Evolutionary conservation across 108 stramenopile species (phyloP).

Genomic region (Nitzschia inconspicua): DNA sequence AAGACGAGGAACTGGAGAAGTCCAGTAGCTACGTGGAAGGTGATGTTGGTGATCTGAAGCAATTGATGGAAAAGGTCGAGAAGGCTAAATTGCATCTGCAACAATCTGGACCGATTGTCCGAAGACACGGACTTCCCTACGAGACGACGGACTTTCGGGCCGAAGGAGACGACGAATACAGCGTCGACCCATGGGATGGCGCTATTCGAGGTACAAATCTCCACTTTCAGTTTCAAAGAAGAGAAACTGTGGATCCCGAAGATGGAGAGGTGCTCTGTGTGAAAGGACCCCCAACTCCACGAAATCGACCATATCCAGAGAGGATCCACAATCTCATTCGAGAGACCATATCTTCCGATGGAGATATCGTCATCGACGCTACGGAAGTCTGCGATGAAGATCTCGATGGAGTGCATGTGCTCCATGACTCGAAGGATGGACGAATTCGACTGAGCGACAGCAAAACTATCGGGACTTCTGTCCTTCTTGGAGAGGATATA

Average conservation of each 20-base stretch:
- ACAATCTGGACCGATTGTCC: neutral
- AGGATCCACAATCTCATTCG: slow-evolving; percentile 4
- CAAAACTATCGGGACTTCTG: too few relatives aligned
- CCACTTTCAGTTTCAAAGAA: neutral
- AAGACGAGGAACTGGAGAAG: too few relatives aligned
- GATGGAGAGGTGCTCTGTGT: neutral
- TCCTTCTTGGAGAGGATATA: too few relatives aligned
- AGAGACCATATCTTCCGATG: slow-evolving; percentile 18
- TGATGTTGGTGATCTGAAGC: slow-evolving; percentile 20
- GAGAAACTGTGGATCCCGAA: neutral
- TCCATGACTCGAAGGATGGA: too few relatives aligned
- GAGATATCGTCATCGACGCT: slow-evolving; percentile 19
- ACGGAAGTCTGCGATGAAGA: slow-evolving; percentile 24
- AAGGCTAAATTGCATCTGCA: slow-evolving; percentile 1
- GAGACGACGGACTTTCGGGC: slow-evolving; percentile 19
- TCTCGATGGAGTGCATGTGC: neutral
- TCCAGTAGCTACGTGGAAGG: too few relatives aligned
- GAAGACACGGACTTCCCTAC: slow-evolving; percentile 27
- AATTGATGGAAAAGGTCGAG: slow-evolving; percentile 9
- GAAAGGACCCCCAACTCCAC: neutral
- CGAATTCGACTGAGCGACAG: too few relatives aligned
- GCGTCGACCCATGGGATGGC: slow-evolving; percentile 14
- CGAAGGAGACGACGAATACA: slow-evolving; percentile 15
- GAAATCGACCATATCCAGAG: neutral
- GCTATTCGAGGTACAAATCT: slow-evolving; percentile 1